These are phyloP conservation scores for Dothistroma septosporum DNA, from an alignment of 2,329 filamentous ascomycete species.

Conservation along the genomic window DNA sequence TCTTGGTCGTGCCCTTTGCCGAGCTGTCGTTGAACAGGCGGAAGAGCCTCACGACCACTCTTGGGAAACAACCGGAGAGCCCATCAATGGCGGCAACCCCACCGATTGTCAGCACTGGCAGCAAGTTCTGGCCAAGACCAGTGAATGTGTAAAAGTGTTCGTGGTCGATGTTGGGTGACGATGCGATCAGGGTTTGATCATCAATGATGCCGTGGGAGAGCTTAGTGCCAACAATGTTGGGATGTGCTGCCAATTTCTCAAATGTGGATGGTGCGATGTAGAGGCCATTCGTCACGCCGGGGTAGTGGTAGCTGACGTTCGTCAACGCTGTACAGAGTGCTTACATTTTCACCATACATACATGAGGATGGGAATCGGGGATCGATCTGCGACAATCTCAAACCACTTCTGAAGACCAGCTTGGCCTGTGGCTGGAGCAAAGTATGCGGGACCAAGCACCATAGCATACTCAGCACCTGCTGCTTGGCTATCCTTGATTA, in stretches of 20 bases:
- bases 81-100: constrained; percentile 65
- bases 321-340: constrained; percentile 2
- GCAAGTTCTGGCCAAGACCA: constrained; percentile 62
- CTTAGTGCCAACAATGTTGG: constrained; percentile 67
- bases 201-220: constrained; percentile 65
- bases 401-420: constrained; percentile 60
- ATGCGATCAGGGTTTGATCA: constrained; percentile 59
- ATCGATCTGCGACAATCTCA: constrained; percentile 56
- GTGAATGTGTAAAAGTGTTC: constrained; percentile 58
- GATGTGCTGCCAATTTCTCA: constrained; percentile 55
- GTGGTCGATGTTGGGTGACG: constrained; percentile 57
- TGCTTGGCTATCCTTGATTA: constrained; percentile 53
- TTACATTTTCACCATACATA: constrained; percentile 35
- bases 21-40: constrained; percentile 43
- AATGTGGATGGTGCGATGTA: constrained; percentile 57
- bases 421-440: constrained; percentile 56
- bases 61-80: constrained; percentile 61
- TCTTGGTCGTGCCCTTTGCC: constrained; percentile 40
- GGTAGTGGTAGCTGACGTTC: constrained; percentile 56
- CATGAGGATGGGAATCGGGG: constrained; percentile 59
- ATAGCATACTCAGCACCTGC: constrained; percentile 60
- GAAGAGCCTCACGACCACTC: constrained; percentile 57
- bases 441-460: constrained; percentile 62
- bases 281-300: constrained; percentile 63
- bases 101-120: constrained; percentile 59